Base-by-base conservation (phyloP, 2,329 filamentous ascomycete species). In the Fusarium hostae region DNA sequence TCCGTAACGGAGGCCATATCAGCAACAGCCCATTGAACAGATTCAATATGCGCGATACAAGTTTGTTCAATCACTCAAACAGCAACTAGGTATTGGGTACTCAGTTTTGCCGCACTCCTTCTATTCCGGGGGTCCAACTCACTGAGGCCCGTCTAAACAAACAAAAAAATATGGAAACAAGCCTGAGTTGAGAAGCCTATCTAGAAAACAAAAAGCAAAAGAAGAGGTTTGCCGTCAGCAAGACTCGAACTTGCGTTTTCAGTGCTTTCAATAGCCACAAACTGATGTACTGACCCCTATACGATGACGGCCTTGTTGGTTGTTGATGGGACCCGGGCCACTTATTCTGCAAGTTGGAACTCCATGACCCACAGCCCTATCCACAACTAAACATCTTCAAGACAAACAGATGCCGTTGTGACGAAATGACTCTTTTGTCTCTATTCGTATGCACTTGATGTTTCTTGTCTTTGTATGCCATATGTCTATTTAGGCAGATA, bases 181-280 rank as follows among this genome's bases (percentile, higher is more conserved):
- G 3, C 11, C 26, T 12, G 6, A 20, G 16, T 44, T 5, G 11
- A 6, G 3, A 34, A 24, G 1, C 12, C 16, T 10, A 34, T 6
- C 1, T 18, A 9, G 0, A 1, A 18, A 5, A 34, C 2, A 2
- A 32, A 15, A 11, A 12, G 0, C 11, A 35, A 59, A 55, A 59
- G 18, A 8, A 35, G 10, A 35, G 3, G 2, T 34, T 48, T 65
- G 63, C 63, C 63, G 63, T 65, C 63, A 65, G 63, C 63, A 65
- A 65, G 63, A 65, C 63, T 65, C 60, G 63, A 65, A 65, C 63
- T 65, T 65, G 63, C 63, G 63, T 65, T 65, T 65, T 65, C 63
- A 65, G 63, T 65, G 63, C 37, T 65, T 65, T 34, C 7, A 44
- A 65, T 9, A 65, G 51, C 63, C 60, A 65, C 63, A 65, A 65